These are phyloP conservation scores for Pilasporangium apinafurcum DNA, from an alignment of 352 stramenopile genomes.

Conservation along the genomic window DNA sequence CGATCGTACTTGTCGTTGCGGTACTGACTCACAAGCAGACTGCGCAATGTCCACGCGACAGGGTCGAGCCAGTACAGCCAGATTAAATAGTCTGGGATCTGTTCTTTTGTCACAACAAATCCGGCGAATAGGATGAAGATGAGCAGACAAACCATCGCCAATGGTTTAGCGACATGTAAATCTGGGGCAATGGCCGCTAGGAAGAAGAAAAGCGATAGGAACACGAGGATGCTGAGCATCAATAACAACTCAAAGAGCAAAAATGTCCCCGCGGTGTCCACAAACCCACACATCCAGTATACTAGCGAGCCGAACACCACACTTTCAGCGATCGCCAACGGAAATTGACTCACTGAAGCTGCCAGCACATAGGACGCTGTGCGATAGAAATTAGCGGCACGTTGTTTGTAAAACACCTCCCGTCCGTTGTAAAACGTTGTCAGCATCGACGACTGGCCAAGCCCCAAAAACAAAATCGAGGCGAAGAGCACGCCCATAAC, in stretches of 20 bases:
- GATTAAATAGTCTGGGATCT: conserved; percentile 45
- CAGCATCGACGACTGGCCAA: conserved; percentile 75
- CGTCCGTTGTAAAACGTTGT: conserved; percentile 70
- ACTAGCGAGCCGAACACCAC: conserved; percentile 83
- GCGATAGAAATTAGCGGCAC: conserved; percentile 82
- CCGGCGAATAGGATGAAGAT: conserved; percentile 65
- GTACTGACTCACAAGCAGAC: conserved; percentile 42
- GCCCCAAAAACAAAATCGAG: conserved; percentile 70
- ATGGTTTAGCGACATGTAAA: conserved; percentile 44
- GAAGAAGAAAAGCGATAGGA: conserved; percentile 48
- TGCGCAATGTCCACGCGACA: conserved; percentile 43
- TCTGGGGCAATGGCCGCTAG: conserved; percentile 28
- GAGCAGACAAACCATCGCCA: conserved; percentile 48
- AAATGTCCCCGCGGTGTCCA: conserved; percentile 33
- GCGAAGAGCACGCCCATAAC: conserved; percentile 84
- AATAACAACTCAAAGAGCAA: conserved; percentile 72
- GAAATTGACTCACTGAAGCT: conserved; percentile 35
- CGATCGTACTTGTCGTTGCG: conserved; percentile 20
- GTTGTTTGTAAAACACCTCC: conserved; percentile 85
- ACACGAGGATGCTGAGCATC: conserved; percentile 50
- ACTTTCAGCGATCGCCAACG: conserved; percentile 61
- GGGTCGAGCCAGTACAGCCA: conserved; percentile 79
- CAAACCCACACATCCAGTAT: conserved; percentile 84
- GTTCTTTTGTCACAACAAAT: conserved; percentile 46
- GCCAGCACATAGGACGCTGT: conserved; percentile 77